Evolutionary conservation across 805 yeast species (phyloP).

Genomic region (Zygoascus flipseniorum): DNA sequence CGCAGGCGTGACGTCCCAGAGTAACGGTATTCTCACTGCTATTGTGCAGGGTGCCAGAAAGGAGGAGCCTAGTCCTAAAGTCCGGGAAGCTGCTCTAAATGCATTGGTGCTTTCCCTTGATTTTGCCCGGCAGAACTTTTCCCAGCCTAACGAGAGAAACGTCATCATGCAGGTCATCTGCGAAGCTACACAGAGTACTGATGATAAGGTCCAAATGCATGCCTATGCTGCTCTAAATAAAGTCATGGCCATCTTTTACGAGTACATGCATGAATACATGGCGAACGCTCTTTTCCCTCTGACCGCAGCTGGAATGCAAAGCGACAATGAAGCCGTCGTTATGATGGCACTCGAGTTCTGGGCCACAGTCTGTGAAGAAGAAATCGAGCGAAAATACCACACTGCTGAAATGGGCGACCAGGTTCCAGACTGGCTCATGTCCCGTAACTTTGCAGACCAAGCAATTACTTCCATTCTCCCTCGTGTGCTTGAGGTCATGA

Average conservation of each 20-base stretch:
- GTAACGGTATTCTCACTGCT: constrained; percentile 88
- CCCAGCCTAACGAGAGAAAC: constrained; percentile 89
- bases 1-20: constrained; percentile 69
- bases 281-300: constrained; percentile 89
- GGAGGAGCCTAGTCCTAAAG: constrained; percentile 63
- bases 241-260: constrained; percentile 83
- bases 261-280: constrained; percentile 90
- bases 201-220: constrained; percentile 76
- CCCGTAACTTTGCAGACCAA: constrained; percentile 74
- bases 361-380: constrained; percentile 99
- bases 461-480: constrained; percentile 86
- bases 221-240: constrained; percentile 93
- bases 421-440: constrained; percentile 32
- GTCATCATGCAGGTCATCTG: constrained; percentile 98
- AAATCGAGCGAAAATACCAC: constrained; percentile 61
- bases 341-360: constrained; percentile 99
- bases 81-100: constrained; percentile 82
- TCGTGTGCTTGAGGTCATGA: constrained; percentile 66
- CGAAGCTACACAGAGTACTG: constrained; percentile 92
- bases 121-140: constrained; percentile 82
- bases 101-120: constrained; percentile 87
- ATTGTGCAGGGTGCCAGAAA: constrained; percentile 94
- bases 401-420: constrained; percentile 36
- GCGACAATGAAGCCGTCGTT: constrained; percentile 73
- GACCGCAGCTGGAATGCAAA: constrained; percentile 84